These are phyloP conservation scores for Thuja plicata DNA, from an alignment of 83 land plant species.

Conservation along the genomic window DNA sequence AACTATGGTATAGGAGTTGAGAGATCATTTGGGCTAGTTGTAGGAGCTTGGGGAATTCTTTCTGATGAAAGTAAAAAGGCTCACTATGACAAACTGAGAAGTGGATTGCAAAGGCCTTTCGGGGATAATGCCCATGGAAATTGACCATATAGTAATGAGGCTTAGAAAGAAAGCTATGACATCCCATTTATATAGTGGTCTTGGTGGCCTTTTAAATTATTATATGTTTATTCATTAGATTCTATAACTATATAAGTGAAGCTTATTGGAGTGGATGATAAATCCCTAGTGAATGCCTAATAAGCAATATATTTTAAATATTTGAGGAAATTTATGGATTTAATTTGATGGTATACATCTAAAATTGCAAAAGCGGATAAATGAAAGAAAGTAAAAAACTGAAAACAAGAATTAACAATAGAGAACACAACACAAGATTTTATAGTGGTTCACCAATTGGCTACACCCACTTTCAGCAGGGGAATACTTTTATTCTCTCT, in stretches of 20 bases:
- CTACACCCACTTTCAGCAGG: too few relatives aligned
- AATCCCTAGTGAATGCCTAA: background rate
- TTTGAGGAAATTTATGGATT: background rate
- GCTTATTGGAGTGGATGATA: background rate
- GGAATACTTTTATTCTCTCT: too few relatives aligned
- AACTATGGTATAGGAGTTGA: too few relatives aligned
- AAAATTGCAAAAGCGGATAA: too few relatives aligned
- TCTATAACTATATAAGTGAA: background rate
- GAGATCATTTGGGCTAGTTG: slow-evolving; percentile 11
- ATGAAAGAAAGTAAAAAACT: too few relatives aligned
- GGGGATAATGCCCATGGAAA: background rate
- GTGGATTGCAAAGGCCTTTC: background rate
- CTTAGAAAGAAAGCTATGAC: too few relatives aligned
- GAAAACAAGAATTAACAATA: too few relatives aligned
- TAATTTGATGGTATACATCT: background rate
- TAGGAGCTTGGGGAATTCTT: slow-evolving; percentile 20
- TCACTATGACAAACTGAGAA: background rate
- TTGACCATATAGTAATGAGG: too few relatives aligned
- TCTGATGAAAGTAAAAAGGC: slow-evolving; percentile 13
- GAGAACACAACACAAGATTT: too few relatives aligned
- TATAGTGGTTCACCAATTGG: too few relatives aligned
- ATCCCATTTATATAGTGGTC: too few relatives aligned
- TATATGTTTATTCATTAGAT: background rate
- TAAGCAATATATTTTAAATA: background rate
- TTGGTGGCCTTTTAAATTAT: background rate